Evolutionary conservation across 2,329 filamentous ascomycete species (phyloP).

Genomic region (Sordariomycetes sp.): DNA sequence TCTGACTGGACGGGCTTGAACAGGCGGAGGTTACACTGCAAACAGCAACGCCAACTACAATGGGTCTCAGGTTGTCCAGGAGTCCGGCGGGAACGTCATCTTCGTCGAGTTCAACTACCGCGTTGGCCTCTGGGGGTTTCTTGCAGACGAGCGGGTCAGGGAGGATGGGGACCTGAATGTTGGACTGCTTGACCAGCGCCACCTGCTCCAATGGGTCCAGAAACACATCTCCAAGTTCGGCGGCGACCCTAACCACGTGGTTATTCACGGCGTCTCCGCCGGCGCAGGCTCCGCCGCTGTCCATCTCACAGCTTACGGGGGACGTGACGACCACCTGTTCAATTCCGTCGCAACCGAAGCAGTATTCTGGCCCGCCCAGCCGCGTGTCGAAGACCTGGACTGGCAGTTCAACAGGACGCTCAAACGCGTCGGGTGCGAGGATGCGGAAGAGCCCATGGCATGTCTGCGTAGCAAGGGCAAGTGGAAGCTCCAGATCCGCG

Average conservation of each 20-base stretch:
- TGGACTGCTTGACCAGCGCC: constrained; percentile 53
- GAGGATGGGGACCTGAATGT: constrained; percentile 48
- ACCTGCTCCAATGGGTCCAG: constrained; percentile 50
- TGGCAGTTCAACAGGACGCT: constrained; percentile 32
- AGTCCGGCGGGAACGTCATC: constrained; percentile 34
- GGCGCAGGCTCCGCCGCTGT: constrained; percentile 49
- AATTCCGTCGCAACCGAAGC: constrained; percentile 33
- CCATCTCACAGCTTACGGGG: constrained; percentile 36
- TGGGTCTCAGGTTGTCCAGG: constrained; percentile 26
- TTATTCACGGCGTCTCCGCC: constrained; percentile 51
- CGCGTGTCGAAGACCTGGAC: constrained; percentile 29
- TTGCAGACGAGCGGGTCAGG: constrained; percentile 45
- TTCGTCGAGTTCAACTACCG: constrained; percentile 55
- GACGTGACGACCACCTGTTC: constrained; percentile 33
- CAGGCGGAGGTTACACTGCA: constrained; percentile 18
- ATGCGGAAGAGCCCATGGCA: constrained; percentile 19
- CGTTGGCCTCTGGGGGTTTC: constrained; percentile 51
- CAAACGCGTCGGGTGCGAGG: constrained; percentile 22
- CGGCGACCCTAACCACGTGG: constrained; percentile 46
- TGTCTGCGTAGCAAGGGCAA: constrained; percentile 29
- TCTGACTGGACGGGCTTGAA: neutral
- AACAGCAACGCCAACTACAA: constrained; percentile 22
- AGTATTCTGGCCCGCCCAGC: constrained; percentile 38
- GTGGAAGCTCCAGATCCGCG: constrained; percentile 22
- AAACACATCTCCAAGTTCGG: constrained; percentile 31